Evolutionary conservation across 495 filamentous ascomycete species (phyloP), one percentile per base, ranked within the genome.

Genomic region (Neurospora sp.): DNA sequence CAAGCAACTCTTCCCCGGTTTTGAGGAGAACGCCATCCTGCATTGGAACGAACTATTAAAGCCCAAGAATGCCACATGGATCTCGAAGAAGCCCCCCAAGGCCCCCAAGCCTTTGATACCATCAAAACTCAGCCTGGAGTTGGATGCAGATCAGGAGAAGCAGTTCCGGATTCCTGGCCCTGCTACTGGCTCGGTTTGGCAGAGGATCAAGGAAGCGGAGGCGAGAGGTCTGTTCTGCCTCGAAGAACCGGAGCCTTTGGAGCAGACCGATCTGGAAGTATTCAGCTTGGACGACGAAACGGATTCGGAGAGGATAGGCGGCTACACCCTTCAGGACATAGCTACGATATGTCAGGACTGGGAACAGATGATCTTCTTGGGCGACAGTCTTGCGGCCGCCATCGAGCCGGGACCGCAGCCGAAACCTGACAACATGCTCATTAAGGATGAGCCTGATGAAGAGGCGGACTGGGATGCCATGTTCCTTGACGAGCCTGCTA

Each of bases 81-180:
- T 90, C 44, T 88, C 88, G 39, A 93, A 93, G 79, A 85, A 87
- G 54, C 92, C 92, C 3, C 39, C 85, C 1, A 95, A 93, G 79
- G 86, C 88, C 12, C 94, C 96, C 23, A 97, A 93, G 78, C 87
- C 91, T 2, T 85, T 97, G 20, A 85, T 93, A 16, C 93, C 94
- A 0, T 94, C 91, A 14, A 99, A 98, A 81, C 85, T 97, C 69
- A 93, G 90, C 73, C 83, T 98, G 7, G 96, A 98, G 73, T 82
- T 98, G 12, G 89, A 90, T 5, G 85, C 86, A 69, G 96, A 98
- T 77, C 91, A 96, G 76, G 91, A 94, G 75, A 91, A 92, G 74
- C 82, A 86, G 11, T 99, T 99, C 80, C 89, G 87, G 46, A 87
- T 94, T 2, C 85, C 87, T 5, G 89, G 87, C 2, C 84, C 88